Conservation (phyloP, 1,284 basidiomycete genomes). For the Trametes versicolor region DNA sequence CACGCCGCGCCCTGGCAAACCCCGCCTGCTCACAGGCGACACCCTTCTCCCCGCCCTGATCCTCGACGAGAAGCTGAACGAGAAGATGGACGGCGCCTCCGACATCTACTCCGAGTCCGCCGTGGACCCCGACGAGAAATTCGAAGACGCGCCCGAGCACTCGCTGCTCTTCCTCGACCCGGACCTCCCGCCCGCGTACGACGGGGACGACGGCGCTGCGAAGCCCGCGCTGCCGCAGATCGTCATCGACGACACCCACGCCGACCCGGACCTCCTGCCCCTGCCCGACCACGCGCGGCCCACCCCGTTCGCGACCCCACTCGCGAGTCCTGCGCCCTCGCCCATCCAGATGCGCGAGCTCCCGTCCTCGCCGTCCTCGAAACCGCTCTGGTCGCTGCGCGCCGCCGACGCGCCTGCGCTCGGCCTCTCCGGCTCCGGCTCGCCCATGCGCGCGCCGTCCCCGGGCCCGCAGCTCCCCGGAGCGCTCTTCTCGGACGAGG, state of each 20-base stretch:
- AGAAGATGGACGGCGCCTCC: constrained; percentile 24
- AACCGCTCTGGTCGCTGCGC: constrained; percentile 54
- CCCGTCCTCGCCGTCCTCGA: constrained; percentile 35
- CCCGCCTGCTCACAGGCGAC: constrained; percentile 21
- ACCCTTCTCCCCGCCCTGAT: constrained; percentile 22
- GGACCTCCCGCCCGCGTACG: constrained; percentile 29
- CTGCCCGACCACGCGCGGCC: constrained; percentile 37
- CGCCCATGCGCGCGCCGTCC: constrained; percentile 21
- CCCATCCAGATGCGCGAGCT: constrained; percentile 47
- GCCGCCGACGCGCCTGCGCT: constrained; percentile 47
- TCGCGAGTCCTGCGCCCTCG: constrained; percentile 39
- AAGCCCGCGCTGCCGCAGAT: constrained; percentile 34
- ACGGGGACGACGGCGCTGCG: constrained; percentile 15
- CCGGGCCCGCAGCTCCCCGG: constrained; percentile 40
- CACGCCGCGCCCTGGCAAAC: constrained; percentile 31
- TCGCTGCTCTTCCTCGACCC: constrained; percentile 32
- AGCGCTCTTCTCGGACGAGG: constrained; percentile 36
- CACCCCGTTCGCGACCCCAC: constrained; percentile 38
- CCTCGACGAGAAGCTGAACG: constrained; percentile 21
- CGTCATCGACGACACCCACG: constrained; percentile 35
- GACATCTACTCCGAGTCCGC: constrained; percentile 25
- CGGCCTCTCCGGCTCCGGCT: constrained; percentile 31
- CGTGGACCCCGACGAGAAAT: constrained; percentile 47
- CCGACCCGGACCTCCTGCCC: constrained; percentile 46
- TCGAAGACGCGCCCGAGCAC: constrained; percentile 48